Base-by-base conservation (phyloP, 192 early-diverging fungal genomes). In the Chytriomyces hyalinus region DNA sequence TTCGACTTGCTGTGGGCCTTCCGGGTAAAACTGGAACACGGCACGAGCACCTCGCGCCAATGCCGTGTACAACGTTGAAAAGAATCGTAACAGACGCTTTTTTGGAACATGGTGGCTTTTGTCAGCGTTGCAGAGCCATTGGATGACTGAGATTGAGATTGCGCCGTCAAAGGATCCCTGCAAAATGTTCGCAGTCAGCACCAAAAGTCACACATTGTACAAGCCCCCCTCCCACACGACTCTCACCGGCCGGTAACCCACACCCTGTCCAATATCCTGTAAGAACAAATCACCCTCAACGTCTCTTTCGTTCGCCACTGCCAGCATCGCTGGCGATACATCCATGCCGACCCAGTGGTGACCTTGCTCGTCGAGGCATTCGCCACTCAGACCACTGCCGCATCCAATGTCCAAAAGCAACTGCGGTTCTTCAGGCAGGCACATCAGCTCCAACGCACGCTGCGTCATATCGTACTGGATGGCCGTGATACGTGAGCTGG, bases 101-200 rank as follows among this genome's bases (percentile, higher is more conserved):
- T 92, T 89, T 24, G 97, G 97, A 66, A 89, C 86, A 79, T 99
- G 93, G 73, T 90, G 90, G 57, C 57, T 60, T 17, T 93, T 93
- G 86, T 99, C 97, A 6, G 97, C 96, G 80, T 99, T 99, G 80
- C 96, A 99, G 36, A 99, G 90, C 97, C 96, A 99, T 83, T 99
- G 97, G 44, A 99, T 79, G 5, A 97, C 96, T 0, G 97, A 99
- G 50, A 99, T 90, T 78, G 92, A 94, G 64, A 97, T 96, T 47
- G 92, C 92, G 1, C 96, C 97, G 75, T 99, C 97, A 86, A 99
- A 99, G 46, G 94, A 93, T 66, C 97, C 97, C 6, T 36, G 36
- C 53, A 13, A 57, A n/a, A 57, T 57, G 53, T 20, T 57, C 53
- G 20, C 24, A 57, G 53, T n/a, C 13, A n/a, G 20, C 13, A 57